phyloP scores from a whole-genome alignment of 768 basidiomycete species.

The Favolaschia claudopus region DNA sequence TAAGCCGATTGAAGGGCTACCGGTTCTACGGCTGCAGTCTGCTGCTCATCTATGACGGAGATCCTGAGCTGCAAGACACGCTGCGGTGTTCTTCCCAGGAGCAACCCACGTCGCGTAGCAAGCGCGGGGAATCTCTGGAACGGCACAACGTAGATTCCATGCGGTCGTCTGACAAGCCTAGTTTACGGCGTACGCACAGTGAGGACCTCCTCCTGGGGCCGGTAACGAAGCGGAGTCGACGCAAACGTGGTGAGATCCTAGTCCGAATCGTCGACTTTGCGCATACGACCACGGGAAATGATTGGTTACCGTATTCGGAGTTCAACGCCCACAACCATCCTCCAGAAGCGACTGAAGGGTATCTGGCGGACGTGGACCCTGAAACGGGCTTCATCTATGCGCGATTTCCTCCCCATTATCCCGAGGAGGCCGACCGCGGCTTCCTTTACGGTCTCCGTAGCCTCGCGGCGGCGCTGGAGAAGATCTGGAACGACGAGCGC shows the following conservation, averaged over 20 bases:
- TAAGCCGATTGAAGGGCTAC: slow-evolving; percentile 90
- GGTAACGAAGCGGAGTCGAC: slow-evolving; percentile 69
- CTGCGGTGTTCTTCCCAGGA: slow-evolving; percentile 70
- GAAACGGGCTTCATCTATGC: slow-evolving; percentile 87
- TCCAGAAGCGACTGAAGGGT: slow-evolving; percentile 70
- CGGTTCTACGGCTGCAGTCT: slow-evolving; percentile 98
- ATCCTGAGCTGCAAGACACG: slow-evolving; percentile 83
- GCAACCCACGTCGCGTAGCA: slow-evolving; percentile 70
- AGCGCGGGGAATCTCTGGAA: slow-evolving; percentile 82
- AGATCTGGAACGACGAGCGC: slow-evolving; percentile 89
- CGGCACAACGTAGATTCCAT: slow-evolving; percentile 55
- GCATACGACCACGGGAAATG: slow-evolving; percentile 94
- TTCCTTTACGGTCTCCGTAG: slow-evolving; percentile 92
- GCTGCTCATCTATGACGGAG: slow-evolving; percentile 97
- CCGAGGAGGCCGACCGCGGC: slow-evolving; percentile 89
- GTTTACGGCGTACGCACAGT: slow-evolving; percentile 77
- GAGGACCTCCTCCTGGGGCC: slow-evolving; percentile 81
- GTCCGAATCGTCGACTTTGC: slow-evolving; percentile 99
- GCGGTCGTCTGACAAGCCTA: slow-evolving; percentile 50
- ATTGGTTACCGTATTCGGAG: slow-evolving; percentile 78
- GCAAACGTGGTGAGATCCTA: slow-evolving; percentile 89
- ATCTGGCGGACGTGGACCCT: slow-evolving; percentile 82
- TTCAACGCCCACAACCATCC: slow-evolving; percentile 50
- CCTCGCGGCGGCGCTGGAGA: slow-evolving; percentile 76
- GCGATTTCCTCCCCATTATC: slow-evolving; percentile 92